phyloP scores from a whole-genome alignment of 148 eudicot species.

The Rhododendron vialii region DNA sequence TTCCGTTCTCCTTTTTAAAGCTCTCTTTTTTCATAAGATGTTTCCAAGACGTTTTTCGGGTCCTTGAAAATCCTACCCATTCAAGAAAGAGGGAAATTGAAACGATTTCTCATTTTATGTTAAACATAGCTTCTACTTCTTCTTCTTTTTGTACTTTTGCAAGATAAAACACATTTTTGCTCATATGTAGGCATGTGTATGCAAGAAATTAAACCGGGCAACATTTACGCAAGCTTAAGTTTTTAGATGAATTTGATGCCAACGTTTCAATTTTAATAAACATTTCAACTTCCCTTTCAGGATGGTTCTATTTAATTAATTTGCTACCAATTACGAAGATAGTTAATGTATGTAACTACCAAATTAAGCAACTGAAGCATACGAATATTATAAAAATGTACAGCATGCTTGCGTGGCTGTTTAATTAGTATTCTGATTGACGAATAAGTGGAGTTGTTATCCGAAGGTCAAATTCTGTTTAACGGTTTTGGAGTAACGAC shows the following conservation, averaged over 20 bases:
- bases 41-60: not conserved
- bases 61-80: not conserved
- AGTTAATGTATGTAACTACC: not conserved
- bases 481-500: not conserved
- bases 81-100: not conserved
- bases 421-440: not conserved
- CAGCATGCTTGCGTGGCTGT: not conserved
- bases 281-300: not conserved
- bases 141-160: not conserved
- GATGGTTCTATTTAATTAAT: not conserved
- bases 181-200: not conserved
- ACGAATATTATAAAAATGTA: not conserved
- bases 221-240: not conserved
- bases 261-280: not conserved
- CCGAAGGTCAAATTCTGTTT: not conserved
- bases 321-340: not conserved
- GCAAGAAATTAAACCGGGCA: not conserved
- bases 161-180: not conserved
- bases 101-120: not conserved
- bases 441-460: not conserved
- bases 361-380: not conserved
- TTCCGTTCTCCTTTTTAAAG: not conserved
- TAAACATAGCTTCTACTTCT: not conserved
- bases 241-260: not conserved
- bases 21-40: not conserved